These are phyloP conservation scores for Arthrobotrys sphaeroides DNA, from an alignment of 2,329 filamentous ascomycete species.

Conservation along the genomic window DNA sequence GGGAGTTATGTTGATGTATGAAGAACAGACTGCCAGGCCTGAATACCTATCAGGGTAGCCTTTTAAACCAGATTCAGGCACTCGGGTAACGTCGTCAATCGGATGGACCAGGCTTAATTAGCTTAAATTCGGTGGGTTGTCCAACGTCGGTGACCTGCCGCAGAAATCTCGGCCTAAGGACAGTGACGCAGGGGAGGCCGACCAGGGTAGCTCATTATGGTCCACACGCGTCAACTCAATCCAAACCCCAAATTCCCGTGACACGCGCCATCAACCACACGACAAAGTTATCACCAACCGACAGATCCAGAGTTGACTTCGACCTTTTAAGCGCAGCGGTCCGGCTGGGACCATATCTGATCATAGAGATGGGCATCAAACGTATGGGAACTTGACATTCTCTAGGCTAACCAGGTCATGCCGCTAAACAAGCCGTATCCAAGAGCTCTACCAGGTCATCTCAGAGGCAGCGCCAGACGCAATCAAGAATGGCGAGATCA, in stretches of 20 bases:
- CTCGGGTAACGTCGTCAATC: no score
- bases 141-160: conserved; percentile 10
- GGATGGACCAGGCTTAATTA: no score
- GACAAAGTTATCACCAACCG: background rate
- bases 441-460: conserved; percentile 79
- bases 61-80: no score
- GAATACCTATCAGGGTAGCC: no score
- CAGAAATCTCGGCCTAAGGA: conserved; percentile 14
- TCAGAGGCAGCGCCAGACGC: conserved; percentile 94
- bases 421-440: conserved; percentile 16
- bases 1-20: no score
- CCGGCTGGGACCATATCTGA: no score
- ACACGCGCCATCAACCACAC: background rate
- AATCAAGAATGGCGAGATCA: conserved; percentile 96
- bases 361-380: conserved; percentile 65
- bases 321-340: no score
- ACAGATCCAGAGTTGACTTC: no score
- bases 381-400: conserved; percentile 60
- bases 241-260: background rate
- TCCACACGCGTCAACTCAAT: background rate
- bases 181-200: no score
- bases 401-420: background rate
- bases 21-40: no score
- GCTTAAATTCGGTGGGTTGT: no score
- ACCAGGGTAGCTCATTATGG: no score